Evolutionary conservation across 805 yeast species (phyloP), one percentile per base, ranked within the genome.

Genomic region (Candida sakaeoensis): DNA sequence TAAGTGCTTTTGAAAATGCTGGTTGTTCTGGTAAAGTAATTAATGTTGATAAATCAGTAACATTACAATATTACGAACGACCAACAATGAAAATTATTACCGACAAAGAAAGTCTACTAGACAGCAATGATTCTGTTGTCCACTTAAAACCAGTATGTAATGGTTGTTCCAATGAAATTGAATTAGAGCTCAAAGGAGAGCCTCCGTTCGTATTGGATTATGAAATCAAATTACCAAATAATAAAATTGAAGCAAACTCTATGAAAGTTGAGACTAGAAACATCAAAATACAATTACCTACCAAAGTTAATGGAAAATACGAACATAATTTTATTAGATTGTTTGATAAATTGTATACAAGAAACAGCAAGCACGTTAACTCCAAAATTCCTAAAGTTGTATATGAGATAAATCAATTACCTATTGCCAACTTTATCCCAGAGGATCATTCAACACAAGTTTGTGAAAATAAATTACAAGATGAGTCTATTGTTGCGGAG

Each of bases 171-270:
- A 54, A 58, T 25, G 48, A 50, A 14, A 50, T 64, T 8, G 49
- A 47, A 6, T 40, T 85, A 24, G 55, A 69, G 2, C 57, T 84
- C 25, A 61, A 61, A 28, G 91, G 88, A 1, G 59, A 74, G 5
- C 69, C 80, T 1, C 90, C 91, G 17, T 87, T 87, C 47, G 60
- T 74, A n/a, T 63, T 89, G 18, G 79, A 76, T 28, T 87, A 88
- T 55, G 74, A 77, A n/a, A 60, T 84, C 12, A 62, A 62, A 19
- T 61, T 70, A 28, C 90, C 93, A 5, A 67, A 62, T 50, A 87
- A 87, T 1, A 60, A 54, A 23, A 36, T 55, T 4, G 79, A 65
- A 38, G 25, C 51, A 1, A 47, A 68, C 26, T 50, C 61, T 8
- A 55, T 68, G 58, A 50, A 58, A 4, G 51, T 61, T n/a, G 63